Percentiles rank a stretch among this genome's conserved stretches.
These are phyloP conservation scores for Aspergillus chevalieri DNA, from an alignment of 2,329 filamentous ascomycete species.

Conservation along the genomic window DNA sequence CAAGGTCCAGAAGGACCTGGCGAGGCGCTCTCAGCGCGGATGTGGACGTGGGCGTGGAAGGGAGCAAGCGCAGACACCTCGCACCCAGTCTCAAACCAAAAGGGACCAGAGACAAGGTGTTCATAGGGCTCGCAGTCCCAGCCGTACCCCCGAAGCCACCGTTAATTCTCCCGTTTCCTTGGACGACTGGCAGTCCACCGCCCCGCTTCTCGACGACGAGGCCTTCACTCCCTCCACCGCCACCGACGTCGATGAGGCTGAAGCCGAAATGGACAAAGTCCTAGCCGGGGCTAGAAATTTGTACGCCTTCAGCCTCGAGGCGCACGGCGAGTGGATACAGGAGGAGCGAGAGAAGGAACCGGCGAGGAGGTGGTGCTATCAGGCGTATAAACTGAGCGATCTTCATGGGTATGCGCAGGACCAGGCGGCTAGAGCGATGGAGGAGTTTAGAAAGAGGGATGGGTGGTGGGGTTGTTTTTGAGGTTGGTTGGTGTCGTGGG, in stretches of 20 bases:
- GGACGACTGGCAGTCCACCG: not conserved
- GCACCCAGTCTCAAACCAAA: too few species aligned
- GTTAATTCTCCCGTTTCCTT: too few species aligned
- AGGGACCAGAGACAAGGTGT: too few species aligned
- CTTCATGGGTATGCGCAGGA: not conserved
- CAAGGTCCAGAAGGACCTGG: not conserved
- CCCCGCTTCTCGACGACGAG: not conserved
- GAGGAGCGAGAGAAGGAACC: not conserved
- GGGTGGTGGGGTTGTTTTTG: not conserved
- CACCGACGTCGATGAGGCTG: not conserved
- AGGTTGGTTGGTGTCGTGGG: not conserved
- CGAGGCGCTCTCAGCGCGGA: too few species aligned
- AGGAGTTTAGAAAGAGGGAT: not conserved
- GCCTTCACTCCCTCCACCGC: not conserved
- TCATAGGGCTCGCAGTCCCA: too few species aligned
- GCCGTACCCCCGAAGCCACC: too few species aligned
- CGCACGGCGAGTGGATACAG: not conserved
- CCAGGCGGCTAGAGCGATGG: not conserved
- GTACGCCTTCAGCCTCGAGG: conserved; percentile 1
- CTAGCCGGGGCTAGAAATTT: not conserved
- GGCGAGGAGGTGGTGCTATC: not conserved
- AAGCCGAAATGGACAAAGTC: not conserved
- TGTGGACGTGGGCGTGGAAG: not conserved
- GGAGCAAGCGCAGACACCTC: not conserved
- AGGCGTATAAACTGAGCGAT: not conserved